Base-by-base conservation (phyloP, 208 protist genomes). In the Trypanosoma platydactyli region DNA sequence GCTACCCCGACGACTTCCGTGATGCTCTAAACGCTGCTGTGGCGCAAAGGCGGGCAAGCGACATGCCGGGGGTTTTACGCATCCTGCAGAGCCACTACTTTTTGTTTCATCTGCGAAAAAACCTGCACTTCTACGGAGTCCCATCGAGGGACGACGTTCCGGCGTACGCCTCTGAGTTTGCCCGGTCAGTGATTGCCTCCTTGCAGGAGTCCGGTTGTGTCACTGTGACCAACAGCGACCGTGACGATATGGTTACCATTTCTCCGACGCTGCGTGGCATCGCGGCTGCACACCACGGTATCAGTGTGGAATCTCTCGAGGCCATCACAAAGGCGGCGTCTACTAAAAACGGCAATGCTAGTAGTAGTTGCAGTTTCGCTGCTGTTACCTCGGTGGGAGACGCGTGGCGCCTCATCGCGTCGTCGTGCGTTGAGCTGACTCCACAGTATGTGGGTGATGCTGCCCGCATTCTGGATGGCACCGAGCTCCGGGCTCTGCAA, bases 61-160 rank as follows among this genome's bases (percentile, higher is more conserved):
- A 61, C 65, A 89, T 81, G 64, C 64, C 77, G 15, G 78, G 89
- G 24, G 86, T 89, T 49, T 66, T 96, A 50, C 83, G 86, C 27
- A 78, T 94, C 38, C 71, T 96, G 42, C 71, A 86, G 61, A 80
- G 80, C 44, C 88, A 93, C 73, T 96, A 96, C 75, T 87, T 94
- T 63, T 76, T 93, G 16, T 71, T 86, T 65, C 86, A 94, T 70
- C 68, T 94, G 7, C 80, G 80, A 50, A 71, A 79, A 5, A 90
- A 94, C 46, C 63, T 84, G 18, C 79, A 85, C 67, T 94, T 92
- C 66, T 94, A 96, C 68, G 85, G 80, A 20, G 77, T 96, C 16
- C 78, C 86, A 2, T 70, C 73, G 0, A 80, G 63, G 55, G 81
- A 81, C 29, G 87, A 89, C 48, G 84, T 94, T 25, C 72, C 83